Conservation (phyloP, 2,329 filamentous ascomycete genomes). For the Penicillium fuscoglaucum region DNA sequence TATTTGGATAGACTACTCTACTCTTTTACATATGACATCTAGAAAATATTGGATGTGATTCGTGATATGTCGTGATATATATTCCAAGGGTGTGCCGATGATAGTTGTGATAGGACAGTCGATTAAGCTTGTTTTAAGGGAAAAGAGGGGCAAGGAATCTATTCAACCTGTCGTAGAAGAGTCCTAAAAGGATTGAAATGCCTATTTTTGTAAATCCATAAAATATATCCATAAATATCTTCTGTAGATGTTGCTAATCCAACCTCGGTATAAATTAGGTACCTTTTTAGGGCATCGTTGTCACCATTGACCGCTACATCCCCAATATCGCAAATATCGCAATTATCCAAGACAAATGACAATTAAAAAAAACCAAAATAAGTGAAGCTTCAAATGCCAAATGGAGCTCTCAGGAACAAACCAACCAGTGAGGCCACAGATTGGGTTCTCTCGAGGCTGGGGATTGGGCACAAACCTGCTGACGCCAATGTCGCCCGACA, state of each 20-base stretch:
- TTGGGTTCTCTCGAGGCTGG: slow-evolving; percentile 28
- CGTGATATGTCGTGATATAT: background rate
- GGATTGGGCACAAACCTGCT: slow-evolving; percentile 26
- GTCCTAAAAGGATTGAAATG: background rate
- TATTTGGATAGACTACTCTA: background rate
- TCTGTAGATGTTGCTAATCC: background rate
- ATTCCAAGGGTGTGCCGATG: background rate
- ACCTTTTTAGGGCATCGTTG: background rate
- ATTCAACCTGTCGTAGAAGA: background rate
- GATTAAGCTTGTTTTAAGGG: background rate
- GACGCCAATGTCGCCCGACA: slow-evolving; percentile 13
- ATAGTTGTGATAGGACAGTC: background rate
- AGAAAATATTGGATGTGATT: background rate
- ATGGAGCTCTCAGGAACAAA: slow-evolving; percentile 10
- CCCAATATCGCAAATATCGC: background rate
- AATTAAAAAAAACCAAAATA: slow-evolving; percentile 10
- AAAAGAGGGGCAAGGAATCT: background rate
- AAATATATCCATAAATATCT: background rate
- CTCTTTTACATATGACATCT: background rate
- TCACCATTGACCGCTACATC: slow-evolving; percentile 16
- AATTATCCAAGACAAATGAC: background rate
- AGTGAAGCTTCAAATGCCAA: slow-evolving; percentile 20
- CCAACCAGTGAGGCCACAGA: slow-evolving; percentile 19
- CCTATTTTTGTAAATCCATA: background rate
- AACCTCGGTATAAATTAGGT: background rate